Evolutionary conservation across 768 basidiomycete species (phyloP), one percentile per base, ranked within the genome.

Genomic region (Boletus sensibilis): DNA sequence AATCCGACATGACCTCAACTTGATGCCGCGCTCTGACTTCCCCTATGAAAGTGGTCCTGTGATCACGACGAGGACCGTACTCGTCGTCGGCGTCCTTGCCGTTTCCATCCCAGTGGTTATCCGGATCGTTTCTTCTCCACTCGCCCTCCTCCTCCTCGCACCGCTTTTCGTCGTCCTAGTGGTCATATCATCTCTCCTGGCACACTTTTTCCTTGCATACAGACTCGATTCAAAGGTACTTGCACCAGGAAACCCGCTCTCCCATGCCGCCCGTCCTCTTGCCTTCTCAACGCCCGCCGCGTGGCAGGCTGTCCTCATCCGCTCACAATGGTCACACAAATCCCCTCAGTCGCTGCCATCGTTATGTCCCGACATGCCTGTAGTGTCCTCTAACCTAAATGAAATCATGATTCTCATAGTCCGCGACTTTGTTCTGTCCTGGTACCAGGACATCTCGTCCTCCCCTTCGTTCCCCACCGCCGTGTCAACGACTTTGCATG

Each of bases 231-330:
- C 76, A 9, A 78, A 67, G 33, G 61, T 67, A 25, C 65, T 73
- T 29, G 61, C 59, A 1, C 55, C 60, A 12, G 61, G 53, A n/a
- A 75, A 77, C 40, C 72, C 72, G 41, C 75, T 86, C n/a, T 71
- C 73, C 11, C 73, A 76, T 54, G 84, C 87, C 0, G 86, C 91
- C 18, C 82, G 84, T 35, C 91, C 91, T 0, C 79, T 94, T 46
- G 81, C 84, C 3, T 96, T 97, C 76, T 92, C 92, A 5, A 93
- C 93, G 3, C 92, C 93, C 25, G 92, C 94, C 54, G 94, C 94
- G 33, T 97, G 94, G 94, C 91, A 94, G 66, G 93, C 88, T 0
- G 89, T 92, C 45, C 78, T 91, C 49, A 93, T 84, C 43, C 85
- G 94, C 33, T 91, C 91, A n/a, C 85, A 89, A 70, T 96, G 94